A percentile compares a stretch with the other conserved stretches of the same genome.
Evolutionary conservation across 768 basidiomycete genomes (phyloP).

Genomic region (Zangia roseola): DNA sequence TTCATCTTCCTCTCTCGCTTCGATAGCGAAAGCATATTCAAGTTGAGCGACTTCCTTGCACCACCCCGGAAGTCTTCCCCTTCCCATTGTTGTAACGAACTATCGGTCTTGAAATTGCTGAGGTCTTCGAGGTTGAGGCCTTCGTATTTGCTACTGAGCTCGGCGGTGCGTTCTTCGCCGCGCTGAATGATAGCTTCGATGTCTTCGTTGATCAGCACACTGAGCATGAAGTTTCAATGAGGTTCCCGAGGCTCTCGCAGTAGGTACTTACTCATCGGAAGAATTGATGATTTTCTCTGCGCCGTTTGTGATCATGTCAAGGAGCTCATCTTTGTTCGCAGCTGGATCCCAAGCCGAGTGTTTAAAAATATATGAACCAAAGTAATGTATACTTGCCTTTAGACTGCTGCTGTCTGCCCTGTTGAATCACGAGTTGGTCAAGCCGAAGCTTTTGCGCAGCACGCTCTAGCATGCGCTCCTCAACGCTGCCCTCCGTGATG

Average conservation of each 20-base stretch:
- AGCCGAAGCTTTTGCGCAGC: conserved; percentile 94
- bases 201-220: conserved; percentile 78
- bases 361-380: not conserved
- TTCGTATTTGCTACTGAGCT: conserved; percentile 91
- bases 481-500: conserved; percentile 93
- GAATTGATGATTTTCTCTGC: conserved; percentile 95
- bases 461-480: conserved; percentile 92
- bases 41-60: conserved; percentile 69
- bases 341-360: conserved; percentile 41
- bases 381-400: conserved; percentile 54
- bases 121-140: conserved; percentile 90
- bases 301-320: conserved; percentile 98
- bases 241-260: not conserved
- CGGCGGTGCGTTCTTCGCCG: conserved; percentile 87
- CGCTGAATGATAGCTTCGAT: conserved; percentile 92
- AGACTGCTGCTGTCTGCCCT: conserved; percentile 78
- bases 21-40: conserved; percentile 81
- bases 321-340: conserved; percentile 90
- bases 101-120: conserved; percentile 95
- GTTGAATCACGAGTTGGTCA: conserved; percentile 96
- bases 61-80: conserved; percentile 87
- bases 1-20: conserved; percentile 94
- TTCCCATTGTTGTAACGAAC: conserved; percentile 91
- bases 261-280: conserved; percentile 56
- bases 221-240: conserved; percentile 27